Evolutionary conservation across 352 stramenopile genomes (phyloP).

Genomic region (Globisporangium splendens): DNA sequence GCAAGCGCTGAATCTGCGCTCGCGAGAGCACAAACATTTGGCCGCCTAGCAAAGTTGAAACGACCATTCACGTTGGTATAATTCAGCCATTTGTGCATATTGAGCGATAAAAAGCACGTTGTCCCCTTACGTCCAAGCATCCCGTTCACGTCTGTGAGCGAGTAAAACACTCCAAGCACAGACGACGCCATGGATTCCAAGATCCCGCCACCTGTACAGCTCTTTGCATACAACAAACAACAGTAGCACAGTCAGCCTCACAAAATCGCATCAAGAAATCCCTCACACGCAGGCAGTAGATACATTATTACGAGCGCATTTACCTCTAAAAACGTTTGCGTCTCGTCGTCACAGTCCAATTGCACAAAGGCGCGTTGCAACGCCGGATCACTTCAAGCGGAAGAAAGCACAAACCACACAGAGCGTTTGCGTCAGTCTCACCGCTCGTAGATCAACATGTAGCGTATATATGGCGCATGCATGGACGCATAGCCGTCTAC

Average conservation of each 20-base stretch:
- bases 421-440: no score
- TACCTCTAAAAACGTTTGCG: slow-evolving; percentile 68
- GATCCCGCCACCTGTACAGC: slow-evolving; percentile 66
- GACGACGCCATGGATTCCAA: slow-evolving; percentile 65
- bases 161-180: slow-evolving; percentile 77
- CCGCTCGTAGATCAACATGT: no score
- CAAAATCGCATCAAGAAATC: no score
- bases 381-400: slow-evolving; percentile 42
- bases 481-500: not conserved
- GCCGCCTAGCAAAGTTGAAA: slow-evolving; percentile 37
- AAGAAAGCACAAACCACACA: slow-evolving; percentile 7
- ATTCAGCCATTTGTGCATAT: not conserved
- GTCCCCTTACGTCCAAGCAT: slow-evolving; percentile 62
- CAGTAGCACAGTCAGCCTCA: no score
- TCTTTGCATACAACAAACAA: slow-evolving; percentile 27
- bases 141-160: slow-evolving; percentile 77
- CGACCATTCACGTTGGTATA: not conserved
- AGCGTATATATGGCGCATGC: no score
- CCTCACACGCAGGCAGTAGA: not conserved
- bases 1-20: slow-evolving; percentile 63
- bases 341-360: slow-evolving; percentile 74
- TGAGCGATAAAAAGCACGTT: slow-evolving; percentile 12
- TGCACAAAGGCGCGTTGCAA: slow-evolving; percentile 65
- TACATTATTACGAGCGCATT: no score
- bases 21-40: slow-evolving; percentile 87